Base-by-base conservation (phyloP, 768 basidiomycete genomes). In the Clitopilus hobsonii region DNA sequence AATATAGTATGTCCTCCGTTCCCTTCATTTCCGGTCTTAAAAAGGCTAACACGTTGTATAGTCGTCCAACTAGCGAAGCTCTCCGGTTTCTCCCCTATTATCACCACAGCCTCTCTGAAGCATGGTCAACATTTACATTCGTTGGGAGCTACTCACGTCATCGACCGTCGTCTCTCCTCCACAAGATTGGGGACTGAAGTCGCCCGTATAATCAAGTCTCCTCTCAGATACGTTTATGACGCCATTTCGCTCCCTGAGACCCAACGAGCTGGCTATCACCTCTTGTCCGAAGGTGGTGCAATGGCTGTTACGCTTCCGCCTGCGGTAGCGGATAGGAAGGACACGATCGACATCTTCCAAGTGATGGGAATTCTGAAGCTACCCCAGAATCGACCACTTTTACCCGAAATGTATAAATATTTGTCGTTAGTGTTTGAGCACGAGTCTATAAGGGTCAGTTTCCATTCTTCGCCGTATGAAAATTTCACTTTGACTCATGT, bases 81-180 rank as follows among this genome's bases (percentile, higher is more conserved):
- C 30, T 69, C 71, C 1, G 72, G 76, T 2, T 76, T 77, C 61
- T 65, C 68, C n/a, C 74, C 73, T 13, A 75, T 79, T 54, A 74
- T 79, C 18, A 60, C 69, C 26, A 76, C 67, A 1, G 61, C 72
- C 2, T 72, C 70, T 16, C 55, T 49, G 8, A 58, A 59, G 16
- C 68, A 74, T 29, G 51, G 60, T 25, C 47, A 55, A 0, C 57
- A 57, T 14, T 66, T 78, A 26, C 67, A 70, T 58, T 66, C 67
- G 1, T 61, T 79, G 14, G 75, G 78, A 6, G 78, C 72, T 6
- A 75, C 74, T 0, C 52, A 74, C 32, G 65, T 78, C 23, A 56
- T 78, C 38, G 67, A 75, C 49, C 63, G 67, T 5, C 47, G 54
- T n/a, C 26, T 51, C 5, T 16, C 51, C 1, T 6, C 47, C 11